Evolutionary conservation across 2,329 filamentous ascomycete genomes (phyloP).

Genomic region (Paecilomyces dactylethromorphus): DNA sequence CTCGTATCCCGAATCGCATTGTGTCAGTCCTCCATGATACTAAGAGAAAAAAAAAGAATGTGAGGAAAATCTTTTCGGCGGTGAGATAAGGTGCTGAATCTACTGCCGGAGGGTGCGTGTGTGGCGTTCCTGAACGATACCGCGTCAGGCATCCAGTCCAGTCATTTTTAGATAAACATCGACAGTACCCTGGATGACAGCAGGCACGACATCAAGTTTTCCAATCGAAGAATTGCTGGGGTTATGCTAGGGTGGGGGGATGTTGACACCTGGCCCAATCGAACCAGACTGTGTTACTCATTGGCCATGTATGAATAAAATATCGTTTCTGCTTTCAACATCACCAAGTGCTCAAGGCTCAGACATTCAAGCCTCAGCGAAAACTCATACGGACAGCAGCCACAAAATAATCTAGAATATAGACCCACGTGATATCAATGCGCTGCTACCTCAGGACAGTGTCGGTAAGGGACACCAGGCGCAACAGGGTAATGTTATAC

Average conservation of each 20-base stretch:
- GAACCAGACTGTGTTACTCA: neutral
- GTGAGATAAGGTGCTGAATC: neutral
- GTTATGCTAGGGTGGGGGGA: neutral
- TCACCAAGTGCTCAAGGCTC: neutral
- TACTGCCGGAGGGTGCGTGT: neutral
- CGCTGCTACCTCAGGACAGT: too few species aligned
- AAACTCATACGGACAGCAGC: neutral
- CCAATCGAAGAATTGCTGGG: neutral
- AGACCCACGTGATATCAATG: neutral
- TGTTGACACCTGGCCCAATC: neutral
- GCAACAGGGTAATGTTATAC: too few species aligned
- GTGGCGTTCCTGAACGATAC: neutral
- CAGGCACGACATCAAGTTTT: neutral
- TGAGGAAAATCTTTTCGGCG: neutral
- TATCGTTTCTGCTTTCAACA: neutral
- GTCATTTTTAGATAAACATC: neutral
- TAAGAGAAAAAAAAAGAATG: neutral
- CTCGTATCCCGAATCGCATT: neutral
- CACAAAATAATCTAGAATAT: neutral
- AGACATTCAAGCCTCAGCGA: neutral
- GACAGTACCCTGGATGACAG: neutral
- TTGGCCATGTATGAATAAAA: neutral
- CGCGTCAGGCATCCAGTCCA: neutral
- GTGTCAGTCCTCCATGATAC: neutral
- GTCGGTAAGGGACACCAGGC: too few species aligned